These are phyloP conservation scores for Claviceps arundinis DNA, from an alignment of 2,329 filamentous ascomycete genomes.

Conservation along the genomic window DNA sequence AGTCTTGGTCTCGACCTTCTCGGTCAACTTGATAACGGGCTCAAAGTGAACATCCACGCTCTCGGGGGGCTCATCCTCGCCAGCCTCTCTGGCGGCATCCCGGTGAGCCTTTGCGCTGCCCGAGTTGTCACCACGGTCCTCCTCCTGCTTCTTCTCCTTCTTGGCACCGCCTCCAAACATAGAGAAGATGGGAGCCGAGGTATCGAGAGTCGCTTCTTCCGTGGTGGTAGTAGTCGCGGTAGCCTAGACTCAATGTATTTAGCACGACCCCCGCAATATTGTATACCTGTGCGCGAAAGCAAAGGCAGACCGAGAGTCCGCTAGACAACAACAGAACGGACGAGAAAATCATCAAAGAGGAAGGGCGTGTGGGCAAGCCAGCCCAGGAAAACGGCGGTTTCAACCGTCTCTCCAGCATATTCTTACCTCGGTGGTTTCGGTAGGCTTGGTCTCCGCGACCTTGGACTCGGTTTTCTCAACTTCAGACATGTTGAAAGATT, in stretches of 20 bases:
- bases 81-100: conserved; percentile 45
- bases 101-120: conserved; percentile 75
- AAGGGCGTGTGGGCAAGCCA: not conserved
- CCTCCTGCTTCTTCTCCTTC: conserved; percentile 87
- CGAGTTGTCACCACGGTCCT: conserved; percentile 74
- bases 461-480: conserved; percentile 35
- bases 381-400: not conserved
- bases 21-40: conserved; percentile 87
- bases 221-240: conserved; percentile 10
- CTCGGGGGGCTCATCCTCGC: conserved; percentile 65
- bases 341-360: not conserved
- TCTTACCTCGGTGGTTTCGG: conserved; percentile 17
- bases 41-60: conserved; percentile 94
- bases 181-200: conserved; percentile 66
- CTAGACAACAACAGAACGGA: not conserved
- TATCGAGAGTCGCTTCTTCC: conserved; percentile 23
- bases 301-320: not conserved
- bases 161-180: conserved; percentile 98
- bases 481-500: conserved; percentile 30
- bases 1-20: conserved; percentile 94
- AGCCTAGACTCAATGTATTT: not conserved
- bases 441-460: not conserved
- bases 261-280: not conserved
- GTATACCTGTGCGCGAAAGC: not conserved
- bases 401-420: not conserved